Conservation (phyloP, 257 asterid species). For the Prunella vulgaris region DNA sequence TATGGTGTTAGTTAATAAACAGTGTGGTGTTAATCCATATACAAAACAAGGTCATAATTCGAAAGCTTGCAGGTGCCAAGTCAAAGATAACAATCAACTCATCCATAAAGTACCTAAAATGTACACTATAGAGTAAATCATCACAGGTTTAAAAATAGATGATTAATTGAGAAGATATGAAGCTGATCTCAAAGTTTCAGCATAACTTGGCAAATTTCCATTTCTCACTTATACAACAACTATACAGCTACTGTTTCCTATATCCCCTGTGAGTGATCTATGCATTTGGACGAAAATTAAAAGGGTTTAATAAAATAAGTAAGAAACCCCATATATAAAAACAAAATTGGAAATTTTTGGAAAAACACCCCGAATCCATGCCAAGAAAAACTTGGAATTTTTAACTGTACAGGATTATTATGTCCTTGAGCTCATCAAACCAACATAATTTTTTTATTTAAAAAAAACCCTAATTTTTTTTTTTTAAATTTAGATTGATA, state of each 20-base stretch:
- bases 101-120: too few relatives aligned
- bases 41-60: too few relatives aligned
- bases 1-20: too few relatives aligned
- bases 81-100: too few relatives aligned
- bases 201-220: slow-evolving; percentile 31
- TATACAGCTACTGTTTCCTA: slow-evolving; percentile 17
- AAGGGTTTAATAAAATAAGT: slow-evolving; percentile 35
- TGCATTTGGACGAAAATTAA: slow-evolving; percentile 21
- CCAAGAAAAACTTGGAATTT: slow-evolving; percentile 18
- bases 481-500: too few relatives aligned
- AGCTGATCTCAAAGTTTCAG: slow-evolving; percentile 43
- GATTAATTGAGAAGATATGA: slow-evolving; percentile 33
- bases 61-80: too few relatives aligned
- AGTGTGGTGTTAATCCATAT: too few relatives aligned
- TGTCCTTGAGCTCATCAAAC: slow-evolving; percentile 18
- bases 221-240: slow-evolving; percentile 36
- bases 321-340: too few relatives aligned
- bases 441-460: background rate
- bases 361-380: slow-evolving; percentile 32
- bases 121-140: too few relatives aligned
- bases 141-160: too few relatives aligned
- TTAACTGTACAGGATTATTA: slow-evolving; percentile 24
- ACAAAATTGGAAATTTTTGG: slow-evolving; percentile 25
- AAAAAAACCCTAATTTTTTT: background rate
- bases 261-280: slow-evolving; percentile 53